phyloP scores from a whole-genome alignment of 2,329 filamentous ascomycete species.

The Teratosphaeria zuluensis region DNA sequence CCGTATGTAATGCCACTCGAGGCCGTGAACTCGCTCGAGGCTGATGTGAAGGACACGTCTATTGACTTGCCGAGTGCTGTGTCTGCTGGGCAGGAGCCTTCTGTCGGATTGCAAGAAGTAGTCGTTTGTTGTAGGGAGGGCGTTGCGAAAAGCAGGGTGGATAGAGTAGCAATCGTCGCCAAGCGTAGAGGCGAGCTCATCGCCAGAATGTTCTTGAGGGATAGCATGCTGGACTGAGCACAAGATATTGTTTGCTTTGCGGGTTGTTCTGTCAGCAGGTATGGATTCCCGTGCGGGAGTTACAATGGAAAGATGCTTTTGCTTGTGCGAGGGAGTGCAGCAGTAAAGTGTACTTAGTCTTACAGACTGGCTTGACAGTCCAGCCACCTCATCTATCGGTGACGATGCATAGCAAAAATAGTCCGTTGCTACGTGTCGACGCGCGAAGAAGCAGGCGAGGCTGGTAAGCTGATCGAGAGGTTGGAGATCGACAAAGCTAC shows the following conservation, averaged over 20 bases:
- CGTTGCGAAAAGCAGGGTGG: slow-evolving; percentile 27
- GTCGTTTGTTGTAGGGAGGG: slow-evolving; percentile 43
- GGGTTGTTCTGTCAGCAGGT: slow-evolving; percentile 2
- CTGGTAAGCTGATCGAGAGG: not conserved
- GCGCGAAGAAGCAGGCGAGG: not conserved
- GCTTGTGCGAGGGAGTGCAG: slow-evolving; percentile 6
- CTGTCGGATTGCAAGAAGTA: slow-evolving; percentile 46
- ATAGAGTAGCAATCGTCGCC: slow-evolving; percentile 30
- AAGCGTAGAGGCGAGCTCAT: slow-evolving; percentile 26
- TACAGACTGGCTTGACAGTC: not conserved
- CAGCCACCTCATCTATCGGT: not conserved
- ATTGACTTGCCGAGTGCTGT: slow-evolving; percentile 76
- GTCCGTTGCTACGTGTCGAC: not conserved
- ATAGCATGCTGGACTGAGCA: slow-evolving; percentile 15
- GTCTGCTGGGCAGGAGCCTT: slow-evolving; percentile 59
- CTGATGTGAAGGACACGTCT: slow-evolving; percentile 69
- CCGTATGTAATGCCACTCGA: slow-evolving; percentile 61
- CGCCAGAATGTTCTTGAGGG: slow-evolving; percentile 15
- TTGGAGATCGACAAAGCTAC: not conserved
- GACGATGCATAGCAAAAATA: not conserved
- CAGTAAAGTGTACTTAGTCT: not conserved
- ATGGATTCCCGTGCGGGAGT: not conserved
- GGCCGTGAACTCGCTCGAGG: slow-evolving; percentile 67
- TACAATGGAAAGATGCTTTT: not conserved
- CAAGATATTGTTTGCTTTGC: not conserved